phyloP scores from a whole-genome alignment of 768 basidiomycete genomes.

The Pulveroboletus ravenelii region DNA sequence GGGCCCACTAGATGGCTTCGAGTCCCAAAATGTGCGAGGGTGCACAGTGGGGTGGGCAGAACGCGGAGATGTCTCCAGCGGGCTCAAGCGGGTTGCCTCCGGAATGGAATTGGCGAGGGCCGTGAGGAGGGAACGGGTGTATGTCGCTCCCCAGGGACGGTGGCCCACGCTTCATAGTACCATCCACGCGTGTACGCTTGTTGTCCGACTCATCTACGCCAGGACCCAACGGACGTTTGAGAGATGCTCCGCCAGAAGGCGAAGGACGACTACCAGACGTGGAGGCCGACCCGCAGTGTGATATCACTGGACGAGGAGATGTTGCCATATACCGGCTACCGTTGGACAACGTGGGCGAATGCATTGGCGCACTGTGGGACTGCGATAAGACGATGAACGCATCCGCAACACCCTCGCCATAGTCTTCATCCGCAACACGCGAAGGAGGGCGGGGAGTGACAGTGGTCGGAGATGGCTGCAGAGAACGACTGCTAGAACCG shows the following conservation, averaged over 20 bases:
- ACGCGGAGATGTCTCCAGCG: constrained; percentile 63
- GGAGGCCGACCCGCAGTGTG: constrained; percentile 64
- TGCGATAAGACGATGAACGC: constrained; percentile 69
- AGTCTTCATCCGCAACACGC: constrained; percentile 83
- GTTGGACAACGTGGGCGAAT: constrained; percentile 56
- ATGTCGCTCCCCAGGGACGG: constrained; percentile 48
- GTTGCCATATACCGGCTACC: constrained; percentile 49
- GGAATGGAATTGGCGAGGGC: constrained; percentile 70
- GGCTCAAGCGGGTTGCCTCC: constrained; percentile 57
- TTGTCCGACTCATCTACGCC: constrained; percentile 53
- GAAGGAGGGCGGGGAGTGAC: constrained; percentile 55
- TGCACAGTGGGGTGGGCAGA: constrained; percentile 40
- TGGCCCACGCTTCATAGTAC: constrained; percentile 44
- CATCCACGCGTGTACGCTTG: constrained; percentile 64
- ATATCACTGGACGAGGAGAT: constrained; percentile 42
- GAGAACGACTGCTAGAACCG: constrained; percentile 55
- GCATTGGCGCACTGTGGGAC: constrained; percentile 32
- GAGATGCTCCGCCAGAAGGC: constrained; percentile 46
- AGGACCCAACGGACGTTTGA: constrained; percentile 70
- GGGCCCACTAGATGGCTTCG: constrained; percentile 41
- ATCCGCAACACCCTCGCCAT: constrained; percentile 89
- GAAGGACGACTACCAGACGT: constrained; percentile 62
- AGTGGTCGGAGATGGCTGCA: constrained; percentile 69
- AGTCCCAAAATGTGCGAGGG: constrained; percentile 55
- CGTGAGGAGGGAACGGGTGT: constrained; percentile 59